Conservation (phyloP, 306 rosid genomes). For the Cucurbita ficifolia region DNA sequence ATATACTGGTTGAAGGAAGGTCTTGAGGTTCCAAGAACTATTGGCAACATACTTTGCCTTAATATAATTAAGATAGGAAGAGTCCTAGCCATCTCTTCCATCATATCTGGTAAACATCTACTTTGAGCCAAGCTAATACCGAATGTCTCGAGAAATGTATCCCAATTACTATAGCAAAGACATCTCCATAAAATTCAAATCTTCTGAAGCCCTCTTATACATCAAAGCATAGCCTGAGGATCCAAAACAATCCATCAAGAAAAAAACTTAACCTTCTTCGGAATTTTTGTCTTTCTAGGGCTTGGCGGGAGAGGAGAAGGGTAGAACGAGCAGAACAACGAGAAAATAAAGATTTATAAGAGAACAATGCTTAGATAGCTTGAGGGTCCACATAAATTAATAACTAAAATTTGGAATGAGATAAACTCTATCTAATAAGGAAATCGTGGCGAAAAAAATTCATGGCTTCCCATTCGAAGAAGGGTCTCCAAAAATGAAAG, state of each 20-base stretch:
- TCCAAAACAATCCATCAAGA: not conserved
- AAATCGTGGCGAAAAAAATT: not conserved
- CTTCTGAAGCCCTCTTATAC: not conserved
- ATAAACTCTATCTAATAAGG: not conserved
- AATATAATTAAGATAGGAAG: not conserved
- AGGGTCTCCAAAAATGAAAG: not conserved
- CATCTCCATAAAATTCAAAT: not conserved
- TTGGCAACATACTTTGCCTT: not conserved
- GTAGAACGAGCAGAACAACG: not conserved
- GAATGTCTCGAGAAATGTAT: not conserved
- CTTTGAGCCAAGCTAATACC: not conserved
- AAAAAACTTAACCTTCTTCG: not conserved
- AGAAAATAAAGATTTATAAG: not conserved
- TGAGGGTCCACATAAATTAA: not conserved
- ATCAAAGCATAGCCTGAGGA: not conserved
- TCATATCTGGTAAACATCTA: not conserved
- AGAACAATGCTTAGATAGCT: not conserved
- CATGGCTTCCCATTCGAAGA: not conserved
- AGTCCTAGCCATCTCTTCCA: not conserved
- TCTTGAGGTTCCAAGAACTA: not conserved
- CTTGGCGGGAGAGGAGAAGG: not conserved
- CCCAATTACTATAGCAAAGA: not conserved
- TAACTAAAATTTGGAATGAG: not conserved
- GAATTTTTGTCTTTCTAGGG: not conserved
- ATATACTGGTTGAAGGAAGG: not conserved